phyloP scores from a whole-genome alignment of 169 alveolate genomes.

The Plasmodium gallinaceum region DNA sequence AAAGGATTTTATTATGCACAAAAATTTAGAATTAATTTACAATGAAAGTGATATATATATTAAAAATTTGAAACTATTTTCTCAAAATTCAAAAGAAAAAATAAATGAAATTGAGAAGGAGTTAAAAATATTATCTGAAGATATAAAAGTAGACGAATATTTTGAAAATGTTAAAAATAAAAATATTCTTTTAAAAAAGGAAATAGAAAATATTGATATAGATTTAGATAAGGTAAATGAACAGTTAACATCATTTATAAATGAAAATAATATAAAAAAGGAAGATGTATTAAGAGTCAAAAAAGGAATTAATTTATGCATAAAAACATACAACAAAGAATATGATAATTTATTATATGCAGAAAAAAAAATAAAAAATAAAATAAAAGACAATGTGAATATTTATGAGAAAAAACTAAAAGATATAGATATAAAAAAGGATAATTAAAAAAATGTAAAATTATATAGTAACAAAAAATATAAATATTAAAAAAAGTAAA shows the following conservation, averaged over 20 bases:
- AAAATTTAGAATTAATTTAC: conserved; percentile 64
- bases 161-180: conserved; percentile 56
- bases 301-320: conserved; percentile 42
- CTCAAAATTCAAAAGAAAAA: conserved; percentile 61
- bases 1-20: conserved; percentile 56
- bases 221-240: conserved; percentile 38
- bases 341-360: conserved; percentile 45
- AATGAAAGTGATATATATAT: conserved; percentile 52
- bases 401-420: conserved; percentile 71
- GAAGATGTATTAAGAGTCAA: conserved; percentile 46
- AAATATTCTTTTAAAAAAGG: conserved; percentile 36
- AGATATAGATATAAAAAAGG: conserved; percentile 42
- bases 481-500: no score
- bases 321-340: conserved; percentile 52
- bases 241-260: conserved; percentile 41
- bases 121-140: conserved; percentile 24
- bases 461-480: no score
- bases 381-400: conserved; percentile 61
- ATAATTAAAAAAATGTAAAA: neutral
- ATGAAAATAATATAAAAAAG: conserved; percentile 16
- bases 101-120: conserved; percentile 46
- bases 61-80: conserved; percentile 54
- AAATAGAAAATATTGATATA: conserved; percentile 38
- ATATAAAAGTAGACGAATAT: conserved; percentile 27
- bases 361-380: conserved; percentile 45